These are phyloP conservation scores for Pseudocercospora macadamiae DNA, from an alignment of 2,329 filamentous ascomycete species.

Conservation along the genomic window DNA sequence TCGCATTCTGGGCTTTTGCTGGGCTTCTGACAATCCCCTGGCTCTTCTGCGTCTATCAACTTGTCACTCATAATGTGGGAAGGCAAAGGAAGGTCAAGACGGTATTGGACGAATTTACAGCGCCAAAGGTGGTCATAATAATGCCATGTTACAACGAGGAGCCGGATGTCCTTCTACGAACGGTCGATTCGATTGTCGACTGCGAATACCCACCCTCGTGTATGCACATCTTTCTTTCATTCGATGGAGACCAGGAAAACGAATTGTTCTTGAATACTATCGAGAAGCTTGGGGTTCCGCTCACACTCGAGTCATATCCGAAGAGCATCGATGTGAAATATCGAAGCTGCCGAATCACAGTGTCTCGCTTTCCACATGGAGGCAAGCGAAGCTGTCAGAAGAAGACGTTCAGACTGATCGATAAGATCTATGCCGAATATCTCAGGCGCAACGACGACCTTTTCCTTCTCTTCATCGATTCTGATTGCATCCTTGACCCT, in stretches of 20 bases:
- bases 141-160: slow-evolving; percentile 98
- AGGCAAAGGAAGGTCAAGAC: slow-evolving; percentile 80
- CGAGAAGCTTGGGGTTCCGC: slow-evolving; percentile 78
- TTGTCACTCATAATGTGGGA: slow-evolving; percentile 84
- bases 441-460: slow-evolving; percentile 85
- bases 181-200: slow-evolving; percentile 87
- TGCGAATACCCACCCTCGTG: slow-evolving; percentile 92
- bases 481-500: slow-evolving; percentile 89
- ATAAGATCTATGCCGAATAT: slow-evolving; percentile 88
- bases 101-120: slow-evolving; percentile 78
- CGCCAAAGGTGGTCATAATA: slow-evolving; percentile 91
- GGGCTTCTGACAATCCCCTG: slow-evolving; percentile 83
- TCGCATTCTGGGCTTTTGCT: slow-evolving; percentile 92
- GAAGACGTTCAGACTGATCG: slow-evolving; percentile 87
- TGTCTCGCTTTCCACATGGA: slow-evolving; percentile 90
- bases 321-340: slow-evolving; percentile 90
- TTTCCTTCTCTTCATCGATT: slow-evolving; percentile 96
- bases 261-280: slow-evolving; percentile 88
- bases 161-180: slow-evolving; percentile 78
- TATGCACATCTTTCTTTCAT: slow-evolving; percentile 92
- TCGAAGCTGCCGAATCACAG: slow-evolving; percentile 78
- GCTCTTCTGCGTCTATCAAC: slow-evolving; percentile 89
- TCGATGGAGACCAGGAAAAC: slow-evolving; percentile 87
- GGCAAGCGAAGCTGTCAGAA: slow-evolving; percentile 96
- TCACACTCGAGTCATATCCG: slow-evolving; percentile 76